Evolutionary conservation across 202 grass and related monocot species (phyloP), one percentile per base, ranked within the genome.

Genomic region (Setaria viridis): DNA sequence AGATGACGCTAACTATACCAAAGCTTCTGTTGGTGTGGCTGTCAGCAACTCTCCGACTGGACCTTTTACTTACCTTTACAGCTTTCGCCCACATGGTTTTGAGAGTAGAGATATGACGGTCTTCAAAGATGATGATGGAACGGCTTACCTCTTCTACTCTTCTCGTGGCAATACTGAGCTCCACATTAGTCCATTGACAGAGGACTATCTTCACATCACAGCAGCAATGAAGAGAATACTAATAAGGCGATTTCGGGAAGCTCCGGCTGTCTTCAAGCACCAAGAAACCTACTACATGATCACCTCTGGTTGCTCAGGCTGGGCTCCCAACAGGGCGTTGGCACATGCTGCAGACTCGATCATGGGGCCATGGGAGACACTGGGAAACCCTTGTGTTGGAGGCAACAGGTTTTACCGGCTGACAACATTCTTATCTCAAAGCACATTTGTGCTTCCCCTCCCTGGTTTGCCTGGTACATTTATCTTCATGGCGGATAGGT

Each of bases 91-190:
- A 3, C 95, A 97, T 64, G 90, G 87, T 58, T 95, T 85, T 33
- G 92, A 95, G 3, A 97, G 95, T 71, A 90, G 95, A 86, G 95
- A 95, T 67, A 95, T 98, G 95, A 93, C 95, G 9, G 69, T 98
- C 17, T 98, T 98, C 79, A 93, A 95, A 88, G 93, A 98, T 66
- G 89, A 98, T 47, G 91, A 98, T 32, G 91, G 87, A 34, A 56
- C 1, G 17, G 95, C 93, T 13, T 98, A 95, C 82, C 49, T 98
- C 21, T 88, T 98, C 79, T 98, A 98, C 50, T 91, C 95, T 30
- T 76, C 93, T 57, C 80, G 76, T 43, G 89, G 85, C 21, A 98
- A 98, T 73, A 88, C 80, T 65, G 95, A 90, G 72, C 90, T 98
- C 77, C 95, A 98, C 54, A 63, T 98, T 54, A 90, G 91, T 63